Base-by-base conservation (phyloP, 2,329 filamentous ascomycete genomes). In the Cladophialophora chaetospira region DNA sequence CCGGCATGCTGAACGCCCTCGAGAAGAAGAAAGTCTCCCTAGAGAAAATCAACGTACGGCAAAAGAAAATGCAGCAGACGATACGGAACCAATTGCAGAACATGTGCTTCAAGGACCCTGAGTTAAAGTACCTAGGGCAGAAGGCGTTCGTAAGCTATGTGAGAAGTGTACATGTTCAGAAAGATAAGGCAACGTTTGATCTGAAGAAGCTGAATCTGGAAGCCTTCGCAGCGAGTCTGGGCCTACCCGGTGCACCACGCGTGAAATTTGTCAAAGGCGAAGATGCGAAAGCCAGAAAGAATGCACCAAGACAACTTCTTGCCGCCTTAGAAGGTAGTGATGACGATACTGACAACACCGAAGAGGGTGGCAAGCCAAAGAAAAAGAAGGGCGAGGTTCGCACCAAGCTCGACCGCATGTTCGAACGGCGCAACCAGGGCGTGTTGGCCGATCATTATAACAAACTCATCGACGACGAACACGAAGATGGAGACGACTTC, bases 381-480 rank as follows among this genome's bases (percentile, higher is more conserved):
- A 86, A 74, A 87, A 89, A 75, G 9, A 53, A 53, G 4, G 35
- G 52, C 8, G 83, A 86, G 66, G 89, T 96, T 15, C 84, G 91
- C 60, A 99, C 95, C 28, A 97, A 96, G 73, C 95, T 96, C 71
- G 91, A 99, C 73, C 88, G 91, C 66, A 97, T 99, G 94, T 97
- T 97, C 73, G 93, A 97, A 77, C 83, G 94, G 59, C 89, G 88
- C 66, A 99, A 99, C 73, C 93, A 97, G 73, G 92, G 97, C 69
- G 89, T 99, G 28, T 75, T 99, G 63, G 92, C 93, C n/a, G 86
- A 88, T 54, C 94, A 99, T 74, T 97, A 97, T 77, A 84, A 85
- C 58, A 96, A 93, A 69, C 82, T 99, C 62, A 86, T 97, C 58
- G 80, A 80, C 48, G 81, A 86, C 35, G 85, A 82, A n/a, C 63